These are phyloP conservation scores for Mortierella sp. DNA, from an alignment of 371 early-diverging fungal species.

Conservation along the genomic window DNA sequence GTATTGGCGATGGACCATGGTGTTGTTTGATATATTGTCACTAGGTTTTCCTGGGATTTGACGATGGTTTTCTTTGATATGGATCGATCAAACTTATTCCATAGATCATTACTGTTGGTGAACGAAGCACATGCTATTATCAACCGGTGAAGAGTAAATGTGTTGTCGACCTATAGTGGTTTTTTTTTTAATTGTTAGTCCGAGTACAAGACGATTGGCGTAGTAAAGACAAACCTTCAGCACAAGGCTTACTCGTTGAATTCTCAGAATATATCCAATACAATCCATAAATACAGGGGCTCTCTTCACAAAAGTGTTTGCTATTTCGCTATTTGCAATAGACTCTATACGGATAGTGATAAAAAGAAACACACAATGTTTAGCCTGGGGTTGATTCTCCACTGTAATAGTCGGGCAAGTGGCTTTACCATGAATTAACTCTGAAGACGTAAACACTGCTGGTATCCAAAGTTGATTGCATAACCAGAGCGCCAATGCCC, in stretches of 20 bases:
- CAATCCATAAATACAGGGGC: constrained; percentile 15
- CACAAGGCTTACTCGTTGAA: constrained; percentile 24
- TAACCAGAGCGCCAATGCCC: constrained; percentile 36
- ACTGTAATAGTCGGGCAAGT: background rate
- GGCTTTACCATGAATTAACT: constrained; percentile 24
- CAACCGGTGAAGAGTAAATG: constrained; percentile 34
- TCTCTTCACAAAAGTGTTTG: constrained; percentile 19
- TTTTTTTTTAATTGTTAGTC: too few species aligned
- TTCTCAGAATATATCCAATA: constrained; percentile 21
- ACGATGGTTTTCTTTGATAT: background rate
- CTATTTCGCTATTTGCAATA: background rate
- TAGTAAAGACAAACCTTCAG: too few species aligned
- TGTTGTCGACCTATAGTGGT: constrained; percentile 47
- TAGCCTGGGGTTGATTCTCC: too few species aligned
- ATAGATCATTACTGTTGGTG: constrained; percentile 41
- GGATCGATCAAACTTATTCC: constrained; percentile 23
- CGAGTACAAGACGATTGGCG: too few species aligned
- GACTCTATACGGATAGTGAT: constrained; percentile 16
- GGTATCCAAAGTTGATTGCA: constrained; percentile 51
- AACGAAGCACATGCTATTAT: constrained; percentile 50
- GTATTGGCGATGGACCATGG: constrained; percentile 26
- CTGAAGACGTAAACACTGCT: constrained; percentile 11
- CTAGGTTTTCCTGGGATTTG: constrained; percentile 24
- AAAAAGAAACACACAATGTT: background rate
- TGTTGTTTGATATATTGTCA: constrained; percentile 19